Evolutionary conservation across 2,329 filamentous ascomycete species (phyloP), one percentile per base, ranked within the genome.

Genomic region (Harringtonia aguacate): DNA sequence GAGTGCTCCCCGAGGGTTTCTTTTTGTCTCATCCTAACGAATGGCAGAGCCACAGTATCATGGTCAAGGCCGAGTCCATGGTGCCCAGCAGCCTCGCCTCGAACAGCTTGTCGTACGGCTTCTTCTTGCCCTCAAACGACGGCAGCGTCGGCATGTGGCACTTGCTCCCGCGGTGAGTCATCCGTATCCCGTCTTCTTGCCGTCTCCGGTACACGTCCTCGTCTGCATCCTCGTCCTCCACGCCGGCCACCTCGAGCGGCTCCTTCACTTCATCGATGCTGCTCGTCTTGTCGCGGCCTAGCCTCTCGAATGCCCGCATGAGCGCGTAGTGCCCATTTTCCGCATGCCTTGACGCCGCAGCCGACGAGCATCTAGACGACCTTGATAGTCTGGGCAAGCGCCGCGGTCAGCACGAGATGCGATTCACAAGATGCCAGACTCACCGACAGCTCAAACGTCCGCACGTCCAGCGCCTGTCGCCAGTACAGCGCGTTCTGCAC

Each of bases 381-480:
- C 36, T 74, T 64, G 41, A 76, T 69, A 15, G 69, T 65, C 73
- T 77, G 46, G n/a, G n/a, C n/a, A n/a, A n/a, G n/a, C n/a, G n/a
- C n/a, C n/a, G n/a, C n/a, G n/a, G n/a, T n/a, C n/a, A n/a, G n/a
- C n/a, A n/a, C n/a, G n/a, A n/a, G n/a, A n/a, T n/a, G n/a, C n/a
- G n/a, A n/a, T n/a, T n/a, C n/a, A n/a, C 24, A 39, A 20, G 27
- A 12, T 5, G 8, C 12, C 17, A 13, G 27, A 20, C 74, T 53
- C 66, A 80, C 77, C 41, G 77, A 79, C 21, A 81, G 66, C 50
- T 77, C 72, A 46, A 69, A 62, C 29, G 67, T 76, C 36, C 70
- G 63, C 43, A 73, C 69, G 52, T 82, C 74, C 28, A 77, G 72
- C 0, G 74, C 77, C 55, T 83, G 79, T 18, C 79, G 65, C 77